Base-by-base conservation (phyloP, 805 yeast genomes). In the Candida pini region DNA sequence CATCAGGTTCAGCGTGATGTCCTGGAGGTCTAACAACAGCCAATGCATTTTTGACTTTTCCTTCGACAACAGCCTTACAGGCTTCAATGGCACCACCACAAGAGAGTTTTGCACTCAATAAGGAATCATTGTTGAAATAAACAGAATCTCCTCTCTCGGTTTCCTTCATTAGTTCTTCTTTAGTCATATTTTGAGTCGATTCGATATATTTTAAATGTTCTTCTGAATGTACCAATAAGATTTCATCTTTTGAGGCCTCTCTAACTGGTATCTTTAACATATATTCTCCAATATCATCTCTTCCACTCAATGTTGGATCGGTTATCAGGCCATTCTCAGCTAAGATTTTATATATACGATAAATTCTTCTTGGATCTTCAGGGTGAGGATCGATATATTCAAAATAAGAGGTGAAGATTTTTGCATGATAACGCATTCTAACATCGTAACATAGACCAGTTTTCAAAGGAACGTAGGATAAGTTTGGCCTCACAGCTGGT, bases 1-100 rank as follows among this genome's bases (percentile, higher is more conserved):
- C 68, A 46, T 86, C 92, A 2, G 99, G 98, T 54, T 94, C 99
- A 1, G 98, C 97, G 55, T 92, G 99, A 63, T 92, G 99, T 6
- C 99, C 99, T 0, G 99, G 99, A 2, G 99, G 99, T 45, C 99
- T 76, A 12, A 92, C 96, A 6, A 92, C 85, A 0, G 98, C 99
- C 32, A 92, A 54, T 0, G 97, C 80, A 55, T 92, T 92, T 53
- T 87, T 87, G 20, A 90, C 97, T 36, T 71, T 66, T 3, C 96
- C 95, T 55, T 89, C 97, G 8, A 92, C 83, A 15, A 92, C 97
- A 0, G 97, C 95, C 45, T 78, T 76, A 58, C 97, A 89, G 2
- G 96, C 95, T 59, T 92, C 97, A 33, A 92, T 92, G 20, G 95
- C 81, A 24, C 98, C 97, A 36, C 99, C 99, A 56, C 97, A 90